A percentile compares a stretch with the other conserved stretches of the same genome.
phyloP scores from a whole-genome alignment of 139 green algal genomes.

The Asterochloris erici region DNA sequence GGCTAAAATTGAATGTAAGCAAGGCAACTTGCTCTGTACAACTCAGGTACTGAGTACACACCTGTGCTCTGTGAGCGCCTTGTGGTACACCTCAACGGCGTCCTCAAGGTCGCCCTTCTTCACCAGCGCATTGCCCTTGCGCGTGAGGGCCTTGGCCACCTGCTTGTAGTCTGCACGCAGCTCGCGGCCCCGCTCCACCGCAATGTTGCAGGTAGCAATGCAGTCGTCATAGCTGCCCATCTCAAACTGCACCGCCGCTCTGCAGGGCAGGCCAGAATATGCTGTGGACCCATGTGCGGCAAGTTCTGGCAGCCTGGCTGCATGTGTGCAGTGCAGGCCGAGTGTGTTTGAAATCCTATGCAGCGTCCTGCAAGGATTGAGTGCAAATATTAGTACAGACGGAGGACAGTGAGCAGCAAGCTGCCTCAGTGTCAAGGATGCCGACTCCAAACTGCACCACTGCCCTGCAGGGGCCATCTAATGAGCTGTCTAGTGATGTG shows the following conservation, averaged over 20 bases:
- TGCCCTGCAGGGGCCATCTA: too few relatives aligned
- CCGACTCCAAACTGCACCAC: too few relatives aligned
- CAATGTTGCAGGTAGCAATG: constrained; percentile 85
- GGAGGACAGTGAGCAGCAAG: too few relatives aligned
- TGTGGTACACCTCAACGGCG: constrained; percentile 83
- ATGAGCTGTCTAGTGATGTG: too few relatives aligned
- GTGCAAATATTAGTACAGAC: too few relatives aligned
- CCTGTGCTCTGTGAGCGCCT: constrained; percentile 91
- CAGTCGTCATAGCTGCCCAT: constrained; percentile 74
- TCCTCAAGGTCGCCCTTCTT: constrained; percentile 75
- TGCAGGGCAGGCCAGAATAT: constrained; percentile 7
- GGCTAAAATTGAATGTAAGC: too few relatives aligned
- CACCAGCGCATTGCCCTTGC: constrained; percentile 88
- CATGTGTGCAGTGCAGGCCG: too few relatives aligned
- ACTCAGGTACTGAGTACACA: neutral
- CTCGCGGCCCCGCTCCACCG: constrained; percentile 78
- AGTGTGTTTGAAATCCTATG: too few relatives aligned
- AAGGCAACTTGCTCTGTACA: too few relatives aligned
- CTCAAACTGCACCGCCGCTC: constrained; percentile 92
- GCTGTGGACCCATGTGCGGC: neutral
- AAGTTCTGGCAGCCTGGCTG: neutral
- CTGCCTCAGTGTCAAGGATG: too few relatives aligned
- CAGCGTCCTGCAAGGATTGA: too few relatives aligned
- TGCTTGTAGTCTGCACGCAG: constrained; percentile 91
- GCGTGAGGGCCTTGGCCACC: constrained; percentile 81